phyloP scores from a whole-genome alignment of 352 stramenopile species.

The Globisporangium polare region DNA sequence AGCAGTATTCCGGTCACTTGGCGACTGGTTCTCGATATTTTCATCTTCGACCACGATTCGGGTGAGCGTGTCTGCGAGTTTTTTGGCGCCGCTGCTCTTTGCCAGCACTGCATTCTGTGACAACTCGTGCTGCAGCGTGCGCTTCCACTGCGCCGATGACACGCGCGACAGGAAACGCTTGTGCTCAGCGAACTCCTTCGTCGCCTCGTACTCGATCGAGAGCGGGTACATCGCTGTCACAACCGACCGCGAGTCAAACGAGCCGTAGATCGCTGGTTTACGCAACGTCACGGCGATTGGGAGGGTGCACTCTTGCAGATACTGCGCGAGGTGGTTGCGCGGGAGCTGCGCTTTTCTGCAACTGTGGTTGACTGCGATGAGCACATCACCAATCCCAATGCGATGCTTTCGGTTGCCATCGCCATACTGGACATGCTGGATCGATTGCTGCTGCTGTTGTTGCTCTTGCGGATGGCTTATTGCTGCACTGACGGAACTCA shows the following conservation, averaged over 20 bases:
- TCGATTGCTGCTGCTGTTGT: conserved; percentile 8
- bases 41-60: conserved; percentile 8
- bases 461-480: not conserved
- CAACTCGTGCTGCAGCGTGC: conserved; percentile 52
- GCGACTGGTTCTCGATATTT: conserved; percentile 11
- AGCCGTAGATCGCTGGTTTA: conserved; percentile 52
- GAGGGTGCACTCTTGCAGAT: conserved; percentile 35
- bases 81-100: conserved; percentile 15
- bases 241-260: conserved; percentile 54
- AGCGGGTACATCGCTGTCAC: conserved; percentile 73
- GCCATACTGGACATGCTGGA: conserved; percentile 9
- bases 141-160: conserved; percentile 65
- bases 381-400: conserved; percentile 50
- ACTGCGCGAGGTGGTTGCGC: conserved; percentile 36
- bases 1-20: conserved; percentile 7
- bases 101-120: conserved; percentile 29
- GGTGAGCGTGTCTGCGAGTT: conserved; percentile 28
- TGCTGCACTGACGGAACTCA: conserved; percentile 38
- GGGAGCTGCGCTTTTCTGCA: conserved; percentile 41
- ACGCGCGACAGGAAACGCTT: conserved; percentile 45
- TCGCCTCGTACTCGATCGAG: conserved; percentile 51
- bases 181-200: conserved; percentile 15
- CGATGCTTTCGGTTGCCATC: conserved; percentile 15
- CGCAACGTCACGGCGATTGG: conserved; percentile 69
- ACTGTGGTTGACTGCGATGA: conserved; percentile 67